phyloP scores from a whole-genome alignment of 2,329 filamentous ascomycete species.

The Hypoxylon rubiginosum region DNA sequence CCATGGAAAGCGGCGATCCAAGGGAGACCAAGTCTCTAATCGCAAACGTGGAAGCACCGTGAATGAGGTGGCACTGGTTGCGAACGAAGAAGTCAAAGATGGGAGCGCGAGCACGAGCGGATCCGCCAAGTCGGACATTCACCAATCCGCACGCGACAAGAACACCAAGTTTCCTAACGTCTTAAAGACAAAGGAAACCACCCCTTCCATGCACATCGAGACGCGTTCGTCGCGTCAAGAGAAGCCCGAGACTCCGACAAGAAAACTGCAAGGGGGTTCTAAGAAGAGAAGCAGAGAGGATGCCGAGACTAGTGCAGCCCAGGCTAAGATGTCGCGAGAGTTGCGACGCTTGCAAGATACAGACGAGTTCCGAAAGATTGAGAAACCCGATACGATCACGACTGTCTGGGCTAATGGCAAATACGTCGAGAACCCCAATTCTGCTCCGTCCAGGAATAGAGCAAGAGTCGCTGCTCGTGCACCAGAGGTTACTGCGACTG shows the following conservation, averaged over 20 bases:
- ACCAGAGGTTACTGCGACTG: slow-evolving; percentile 49
- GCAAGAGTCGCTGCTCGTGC: slow-evolving; percentile 52
- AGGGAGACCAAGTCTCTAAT: slow-evolving; percentile 62
- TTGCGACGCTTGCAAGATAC: slow-evolving; percentile 72
- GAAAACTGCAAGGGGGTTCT: slow-evolving; percentile 64
- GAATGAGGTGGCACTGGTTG: slow-evolving; percentile 54
- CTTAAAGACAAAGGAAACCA: slow-evolving; percentile 50
- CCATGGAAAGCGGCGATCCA: slow-evolving; percentile 69
- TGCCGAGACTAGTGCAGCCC: slow-evolving; percentile 58
- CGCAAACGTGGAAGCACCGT: slow-evolving; percentile 61
- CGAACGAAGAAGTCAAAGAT: slow-evolving; percentile 44
- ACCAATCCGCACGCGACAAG: slow-evolving; percentile 58
- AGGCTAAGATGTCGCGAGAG: slow-evolving; percentile 66
- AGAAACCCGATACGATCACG: slow-evolving; percentile 68
- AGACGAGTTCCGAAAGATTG: slow-evolving; percentile 71
- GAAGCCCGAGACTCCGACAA: slow-evolving; percentile 58
- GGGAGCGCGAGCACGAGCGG: slow-evolving; percentile 41
- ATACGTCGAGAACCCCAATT: slow-evolving; percentile 58
- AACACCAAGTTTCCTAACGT: slow-evolving; percentile 43
- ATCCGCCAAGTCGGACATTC: slow-evolving; percentile 40
- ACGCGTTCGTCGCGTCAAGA: slow-evolving; percentile 61
- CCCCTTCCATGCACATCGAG: slow-evolving; percentile 55
- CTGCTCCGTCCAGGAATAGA: slow-evolving; percentile 54
- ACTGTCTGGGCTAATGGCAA: slow-evolving; percentile 77
- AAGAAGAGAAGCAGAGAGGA: slow-evolving; percentile 72